Percentiles rank a stretch among this genome's conserved stretches.
phyloP scores from a whole-genome alignment of 768 basidiomycete species.

The Pulveroboletus frians region DNA sequence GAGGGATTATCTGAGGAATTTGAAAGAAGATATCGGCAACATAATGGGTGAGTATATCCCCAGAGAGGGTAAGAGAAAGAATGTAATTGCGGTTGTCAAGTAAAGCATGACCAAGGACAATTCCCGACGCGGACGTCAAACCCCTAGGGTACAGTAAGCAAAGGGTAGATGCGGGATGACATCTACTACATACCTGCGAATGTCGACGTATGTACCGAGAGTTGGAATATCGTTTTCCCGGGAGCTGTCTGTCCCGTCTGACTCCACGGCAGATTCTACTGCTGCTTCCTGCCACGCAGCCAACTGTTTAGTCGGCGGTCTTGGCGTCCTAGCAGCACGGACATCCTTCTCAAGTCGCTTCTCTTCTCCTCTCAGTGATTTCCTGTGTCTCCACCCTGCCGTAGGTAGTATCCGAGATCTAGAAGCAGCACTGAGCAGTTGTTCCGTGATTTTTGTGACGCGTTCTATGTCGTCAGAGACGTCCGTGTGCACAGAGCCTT shows the following conservation, averaged over 20 bases:
- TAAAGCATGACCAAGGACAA: slow-evolving; percentile 28
- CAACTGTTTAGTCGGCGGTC: slow-evolving; percentile 24
- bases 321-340: slow-evolving; percentile 6
- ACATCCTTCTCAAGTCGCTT: slow-evolving; percentile 32
- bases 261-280: slow-evolving; percentile 6
- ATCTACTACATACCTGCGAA: slow-evolving; percentile 39
- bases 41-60: slow-evolving; percentile 48
- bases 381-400: slow-evolving; percentile 35
- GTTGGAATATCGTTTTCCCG: slow-evolving; percentile 17
- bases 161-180: not conserved
- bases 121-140: slow-evolving; percentile 19
- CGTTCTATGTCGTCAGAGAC: slow-evolving; percentile 2
- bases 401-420: slow-evolving; percentile 20
- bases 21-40: slow-evolving; percentile 54
- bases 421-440: slow-evolving; percentile 33
- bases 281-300: slow-evolving; percentile 23
- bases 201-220: slow-evolving; percentile 50
- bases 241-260: slow-evolving; percentile 12
- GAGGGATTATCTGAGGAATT: slow-evolving; percentile 51
- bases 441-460: slow-evolving; percentile 22
- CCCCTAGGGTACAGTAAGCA: slow-evolving; percentile 18
- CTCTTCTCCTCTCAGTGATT: slow-evolving; percentile 36
- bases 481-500: not conserved
- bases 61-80: slow-evolving; percentile 34
- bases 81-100: slow-evolving; percentile 27